phyloP scores from a whole-genome alignment of 1,139 yeast genomes.

The Kodamaea anthophila region DNA sequence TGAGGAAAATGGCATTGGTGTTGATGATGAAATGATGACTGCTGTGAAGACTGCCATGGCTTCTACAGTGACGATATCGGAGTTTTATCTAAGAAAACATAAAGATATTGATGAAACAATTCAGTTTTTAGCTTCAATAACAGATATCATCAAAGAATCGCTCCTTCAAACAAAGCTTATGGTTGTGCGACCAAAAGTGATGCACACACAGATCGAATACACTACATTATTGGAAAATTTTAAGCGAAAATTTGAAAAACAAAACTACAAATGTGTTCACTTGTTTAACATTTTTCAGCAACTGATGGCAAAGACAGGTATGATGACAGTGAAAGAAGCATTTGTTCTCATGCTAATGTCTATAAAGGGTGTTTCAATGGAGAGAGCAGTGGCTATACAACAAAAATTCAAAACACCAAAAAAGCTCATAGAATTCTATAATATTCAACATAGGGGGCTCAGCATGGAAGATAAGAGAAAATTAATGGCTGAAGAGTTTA shows the following conservation, averaged over 20 bases:
- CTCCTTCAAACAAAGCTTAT: constrained; percentile 31
- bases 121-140: constrained; percentile 51
- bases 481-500: constrained; percentile 40
- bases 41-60: constrained; percentile 76
- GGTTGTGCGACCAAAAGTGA: constrained; percentile 44
- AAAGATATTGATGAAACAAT: constrained; percentile 72
- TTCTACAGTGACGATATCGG: constrained; percentile 58
- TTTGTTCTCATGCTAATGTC: constrained; percentile 75
- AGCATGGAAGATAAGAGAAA: constrained; percentile 27
- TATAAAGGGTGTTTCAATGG: constrained; percentile 73
- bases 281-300: constrained; percentile 60
- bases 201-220: constrained; percentile 53
- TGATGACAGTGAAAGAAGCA: constrained; percentile 70
- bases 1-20: constrained; percentile 58
- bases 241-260: constrained; percentile 34
- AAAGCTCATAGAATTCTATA: constrained; percentile 35
- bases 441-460: constrained; percentile 12
- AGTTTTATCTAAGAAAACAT: constrained; percentile 65
- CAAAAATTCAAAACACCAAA: constrained; percentile 58
- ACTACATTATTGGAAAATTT: constrained; percentile 33
- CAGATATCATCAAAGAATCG: constrained; percentile 40
- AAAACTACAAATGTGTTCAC: constrained; percentile 50
- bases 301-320: constrained; percentile 62
- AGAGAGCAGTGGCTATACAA: constrained; percentile 79
- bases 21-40: constrained; percentile 42